Evolutionary conservation across 306 rosid genomes (phyloP).

Genomic region (Arachis hypogaea): DNA sequence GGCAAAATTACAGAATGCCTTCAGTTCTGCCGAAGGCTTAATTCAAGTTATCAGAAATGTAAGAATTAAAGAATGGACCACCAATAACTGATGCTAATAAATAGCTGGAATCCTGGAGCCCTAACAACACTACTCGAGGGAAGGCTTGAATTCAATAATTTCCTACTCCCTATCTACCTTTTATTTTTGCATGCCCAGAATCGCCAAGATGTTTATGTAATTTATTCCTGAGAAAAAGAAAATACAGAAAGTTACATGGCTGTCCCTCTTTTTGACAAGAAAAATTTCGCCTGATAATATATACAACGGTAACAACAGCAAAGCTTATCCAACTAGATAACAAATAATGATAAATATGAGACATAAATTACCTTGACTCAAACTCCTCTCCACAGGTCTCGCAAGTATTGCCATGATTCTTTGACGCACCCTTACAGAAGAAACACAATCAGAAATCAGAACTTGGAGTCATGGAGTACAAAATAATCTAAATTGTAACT

Average conservation of each 20-base stretch:
- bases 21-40: conserved; percentile 26
- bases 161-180: conserved; percentile 48
- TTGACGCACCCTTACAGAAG: conserved; percentile 53
- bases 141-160: background rate
- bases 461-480: conserved; percentile 24
- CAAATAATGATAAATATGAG: background rate
- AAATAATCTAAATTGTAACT: background rate
- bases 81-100: conserved; percentile 24
- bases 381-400: conserved; percentile 85
- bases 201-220: conserved; percentile 81
- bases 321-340: too few relatives aligned
- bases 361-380: conserved; percentile 69
- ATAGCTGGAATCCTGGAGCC: conserved; percentile 7
- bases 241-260: conserved; percentile 27
- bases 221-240: conserved; percentile 62
- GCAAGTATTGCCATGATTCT: conserved; percentile 61
- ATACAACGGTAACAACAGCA: background rate
- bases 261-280: background rate
- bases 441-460: conserved; percentile 33
- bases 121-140: background rate
- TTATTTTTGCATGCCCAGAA: conserved; percentile 77
- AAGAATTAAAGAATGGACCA: conserved; percentile 50
- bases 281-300: background rate
- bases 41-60: conserved; percentile 19
- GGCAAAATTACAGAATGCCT: conserved; percentile 22